These are phyloP conservation scores for Mycena sanguinolenta DNA, from an alignment of 768 basidiomycete species.

Conservation along the genomic window DNA sequence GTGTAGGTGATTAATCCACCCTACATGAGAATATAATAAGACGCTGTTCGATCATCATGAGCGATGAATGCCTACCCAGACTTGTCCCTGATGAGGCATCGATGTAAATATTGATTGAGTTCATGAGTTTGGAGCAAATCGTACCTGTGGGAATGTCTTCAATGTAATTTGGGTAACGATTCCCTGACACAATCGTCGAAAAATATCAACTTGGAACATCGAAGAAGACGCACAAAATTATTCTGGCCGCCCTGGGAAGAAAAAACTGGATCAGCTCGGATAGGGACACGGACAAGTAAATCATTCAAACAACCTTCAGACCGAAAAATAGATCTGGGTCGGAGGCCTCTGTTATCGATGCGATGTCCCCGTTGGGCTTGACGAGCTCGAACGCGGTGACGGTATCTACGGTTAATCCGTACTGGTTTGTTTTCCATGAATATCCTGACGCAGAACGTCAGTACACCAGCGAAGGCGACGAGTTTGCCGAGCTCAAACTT, in stretches of 20 bases:
- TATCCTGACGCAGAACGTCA: constrained; percentile 50
- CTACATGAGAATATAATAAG: constrained; percentile 48
- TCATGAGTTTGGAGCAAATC: neutral
- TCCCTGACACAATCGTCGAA: constrained; percentile 49
- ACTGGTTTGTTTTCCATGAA: constrained; percentile 74
- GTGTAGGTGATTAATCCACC: constrained; percentile 61
- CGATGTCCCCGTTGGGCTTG: constrained; percentile 63
- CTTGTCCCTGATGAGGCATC: constrained; percentile 45
- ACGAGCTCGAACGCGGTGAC: constrained; percentile 70
- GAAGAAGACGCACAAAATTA: constrained; percentile 58
- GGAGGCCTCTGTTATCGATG: constrained; percentile 48
- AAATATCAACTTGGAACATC: neutral
- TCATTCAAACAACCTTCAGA: constrained; percentile 46
- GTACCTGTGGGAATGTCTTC: constrained; percentile 62
- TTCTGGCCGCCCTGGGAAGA: constrained; percentile 77
- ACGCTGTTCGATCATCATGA: neutral
- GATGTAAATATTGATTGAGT: too few species aligned
- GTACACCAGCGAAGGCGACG: neutral
- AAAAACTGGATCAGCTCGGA: neutral
- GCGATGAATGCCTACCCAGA: constrained; percentile 63
- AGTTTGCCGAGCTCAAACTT: neutral
- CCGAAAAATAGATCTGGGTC: constrained; percentile 58
- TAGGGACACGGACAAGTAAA: neutral
- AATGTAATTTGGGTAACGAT: constrained; percentile 72
- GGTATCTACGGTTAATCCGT: constrained; percentile 71